phyloP scores from a whole-genome alignment of 176 grass and related monocot genomes.

The Puya raimondii region DNA sequence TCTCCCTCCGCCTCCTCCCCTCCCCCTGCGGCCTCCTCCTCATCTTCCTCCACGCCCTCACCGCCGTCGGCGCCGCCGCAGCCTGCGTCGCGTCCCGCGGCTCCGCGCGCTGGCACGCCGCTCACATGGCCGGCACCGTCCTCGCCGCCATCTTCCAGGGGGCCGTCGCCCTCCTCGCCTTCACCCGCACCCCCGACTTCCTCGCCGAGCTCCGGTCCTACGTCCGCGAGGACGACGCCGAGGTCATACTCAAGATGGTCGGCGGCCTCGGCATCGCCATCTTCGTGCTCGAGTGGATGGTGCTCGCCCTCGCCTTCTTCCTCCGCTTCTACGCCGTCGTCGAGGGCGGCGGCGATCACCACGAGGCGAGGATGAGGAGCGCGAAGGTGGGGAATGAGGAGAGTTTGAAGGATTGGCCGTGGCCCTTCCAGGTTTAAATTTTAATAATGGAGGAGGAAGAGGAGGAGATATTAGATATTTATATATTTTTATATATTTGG shows the following conservation, averaged over 20 bases:
- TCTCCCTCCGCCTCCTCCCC: slow-evolving; percentile 88
- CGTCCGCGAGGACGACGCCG: slow-evolving; percentile 84
- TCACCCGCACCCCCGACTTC: slow-evolving; percentile 75
- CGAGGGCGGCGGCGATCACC: slow-evolving; percentile 37
- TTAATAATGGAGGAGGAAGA: background rate
- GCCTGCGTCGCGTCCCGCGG: slow-evolving; percentile 49
- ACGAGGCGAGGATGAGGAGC: slow-evolving; percentile 31
- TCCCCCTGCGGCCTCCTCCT: slow-evolving; percentile 91
- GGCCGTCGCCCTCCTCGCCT: slow-evolving; percentile 54
- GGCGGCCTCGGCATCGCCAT: slow-evolving; percentile 65
- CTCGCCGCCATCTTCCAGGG: slow-evolving; percentile 97
- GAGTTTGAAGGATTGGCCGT: slow-evolving; percentile 53
- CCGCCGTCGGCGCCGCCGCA: slow-evolving; percentile 56
- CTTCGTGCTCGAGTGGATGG: slow-evolving; percentile 83
- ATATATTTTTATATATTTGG: too few relatives aligned
- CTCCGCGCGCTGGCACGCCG: slow-evolving; percentile 55
- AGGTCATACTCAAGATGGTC: slow-evolving; percentile 94
- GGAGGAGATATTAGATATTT: too few relatives aligned
- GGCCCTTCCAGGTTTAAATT: slow-evolving; percentile 56
- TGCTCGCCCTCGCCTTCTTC: slow-evolving; percentile 68
- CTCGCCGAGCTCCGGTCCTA: slow-evolving; percentile 72
- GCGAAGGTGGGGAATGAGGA: slow-evolving; percentile 73
- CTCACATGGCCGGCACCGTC: slow-evolving; percentile 63
- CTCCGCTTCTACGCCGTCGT: slow-evolving; percentile 35
- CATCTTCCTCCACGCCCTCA: slow-evolving; percentile 82